Evolutionary conservation across 441 rosid genomes (phyloP), one percentile per base, ranked within the genome.

Genomic region (Sinapis alba): DNA sequence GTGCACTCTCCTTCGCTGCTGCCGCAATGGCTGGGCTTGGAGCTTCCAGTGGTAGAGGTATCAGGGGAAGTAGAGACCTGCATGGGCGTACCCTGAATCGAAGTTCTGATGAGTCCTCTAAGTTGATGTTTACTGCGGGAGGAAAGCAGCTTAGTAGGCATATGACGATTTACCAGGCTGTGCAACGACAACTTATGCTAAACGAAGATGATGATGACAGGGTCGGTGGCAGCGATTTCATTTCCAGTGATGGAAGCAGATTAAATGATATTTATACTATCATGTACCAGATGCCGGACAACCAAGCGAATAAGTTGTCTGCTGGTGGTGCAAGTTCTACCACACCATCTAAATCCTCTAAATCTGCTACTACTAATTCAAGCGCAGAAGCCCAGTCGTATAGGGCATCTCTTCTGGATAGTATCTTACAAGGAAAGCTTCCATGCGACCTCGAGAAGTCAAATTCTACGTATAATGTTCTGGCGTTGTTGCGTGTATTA

Each of bases 11-110:
- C 38, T 97, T 93, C 82, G 99, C 98, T 45, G 98, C 99, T 57
- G 98, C 98, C 30, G 96, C 99, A 10, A 94, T 94, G 98, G 97
- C 98, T 79, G 99, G 98, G 76, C 92, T 94, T 76, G 97, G 97
- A 75, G 85, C 97, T 81, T 85, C 92, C 68, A 90, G 92, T 82
- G 93, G 96, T 73, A 90, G 97, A 85, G 99, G 99, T 81, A 78
- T 93, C 74, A 88, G 98, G 74, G 97, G 94, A 75, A 90, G 93
- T 69, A 83, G 98, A 80, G 98, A 96, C 76, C 87, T 93, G 47
- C 99, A 91, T 34, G 99, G 98, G 69, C 94, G 91, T n/a, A 88
- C 88, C 32, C 68, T 86, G 18, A 82, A 84, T 63, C 88, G 97
- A 63, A 82, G 90, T 78, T 85, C 91, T 47, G 89, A 76, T 76